Base-by-base conservation (phyloP, 2,329 filamentous ascomycete species). In the Ilyonectria destructans region DNA sequence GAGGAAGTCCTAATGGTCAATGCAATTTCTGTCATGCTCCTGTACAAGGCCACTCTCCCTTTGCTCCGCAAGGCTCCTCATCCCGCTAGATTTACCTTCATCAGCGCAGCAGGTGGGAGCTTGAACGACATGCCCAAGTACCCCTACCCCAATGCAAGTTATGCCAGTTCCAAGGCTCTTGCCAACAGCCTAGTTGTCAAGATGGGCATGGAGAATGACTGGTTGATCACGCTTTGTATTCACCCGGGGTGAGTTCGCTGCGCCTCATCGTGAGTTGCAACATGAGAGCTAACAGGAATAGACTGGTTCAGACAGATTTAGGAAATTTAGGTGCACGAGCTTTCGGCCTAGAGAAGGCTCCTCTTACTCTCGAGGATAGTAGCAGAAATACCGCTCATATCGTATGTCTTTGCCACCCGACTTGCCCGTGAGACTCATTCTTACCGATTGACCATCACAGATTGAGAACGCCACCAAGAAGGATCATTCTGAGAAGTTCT, bases 281-380 rank as follows among this genome's bases (percentile, higher is more conserved):
- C 1, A 10, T 7, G 45, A 6, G 21, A 23, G 23, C 12, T 48
- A 15, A 26, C 10, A 12, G 21, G 5, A 15, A 1, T 13, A 48
- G 45, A 48, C 23, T 48, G 45, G 45, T 48, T 48, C 45, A 48
- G 45, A 48, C 45, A 2, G 45, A 48, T 48, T 26, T 48, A 12
- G 45, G 45, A 15, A 48, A 48, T 7, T 15, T 26, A 5, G 21
- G 45, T 26, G 45, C 45, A 15, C 45, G 45, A 10, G 23, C 45
- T 8, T 48, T 48, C 10, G 45, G 45, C 5, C 7, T 48, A 10
- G 45, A 48, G 3, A 26, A 48, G 13, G 45, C 45, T 48, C 45
- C 45, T 3, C 13, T 48, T 23, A 48, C 45, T 23, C 21, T 48
- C 2, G 6, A 48, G 9, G 19, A 48, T 19, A 48, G 45, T 8